Base-by-base conservation (phyloP, 306 rosid genomes). In the Vicia faba region DNA sequence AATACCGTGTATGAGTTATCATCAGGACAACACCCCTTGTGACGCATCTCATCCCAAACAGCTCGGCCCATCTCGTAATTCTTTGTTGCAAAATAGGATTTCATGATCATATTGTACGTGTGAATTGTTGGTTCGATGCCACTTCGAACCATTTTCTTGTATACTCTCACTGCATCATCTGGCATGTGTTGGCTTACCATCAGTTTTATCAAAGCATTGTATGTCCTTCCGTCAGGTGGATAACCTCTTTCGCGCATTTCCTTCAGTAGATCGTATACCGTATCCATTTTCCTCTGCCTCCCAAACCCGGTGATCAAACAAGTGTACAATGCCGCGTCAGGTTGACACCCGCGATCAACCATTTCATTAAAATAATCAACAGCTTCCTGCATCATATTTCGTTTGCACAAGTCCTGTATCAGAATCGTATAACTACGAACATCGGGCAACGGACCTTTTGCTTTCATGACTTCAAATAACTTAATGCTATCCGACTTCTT, bases 91-190 rank as follows among this genome's bases (percentile, higher is more conserved):
- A 84, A 88, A 75, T 81, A 90, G 64, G 99, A 88, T 40, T 90
- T 93, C 99, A 91, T 83, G 26, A 90, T 78, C 99, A 90, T 93
- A 82, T 83, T 86, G 75, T 82, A 93, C 19, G 97, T 86, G 80
- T 93, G 96, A 73, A 90, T 81, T 15, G 96, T 64, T 43, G 97
- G 86, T 70, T 80, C 64, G 71, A 86, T 40, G 53, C 90, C 90
- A 63, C 72, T 78, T 44, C 75, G 77, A 79, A 84, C 60, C 99
- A 93, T 90, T 76, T 82, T 88, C 77, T 83, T 84, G 89, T 86
- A 93, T 61, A 88, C 77, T 76, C 76, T 78, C 61, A 74, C 78
- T 0, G 96, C 95, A 54, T 89, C 90, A 40, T 86, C 91, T 1
- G 98, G 88, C 97, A 84, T 89, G 69, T 82, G 87, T 36, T 74